phyloP scores from a whole-genome alignment of 768 basidiomycete genomes.

The Leccinum arenicola region DNA sequence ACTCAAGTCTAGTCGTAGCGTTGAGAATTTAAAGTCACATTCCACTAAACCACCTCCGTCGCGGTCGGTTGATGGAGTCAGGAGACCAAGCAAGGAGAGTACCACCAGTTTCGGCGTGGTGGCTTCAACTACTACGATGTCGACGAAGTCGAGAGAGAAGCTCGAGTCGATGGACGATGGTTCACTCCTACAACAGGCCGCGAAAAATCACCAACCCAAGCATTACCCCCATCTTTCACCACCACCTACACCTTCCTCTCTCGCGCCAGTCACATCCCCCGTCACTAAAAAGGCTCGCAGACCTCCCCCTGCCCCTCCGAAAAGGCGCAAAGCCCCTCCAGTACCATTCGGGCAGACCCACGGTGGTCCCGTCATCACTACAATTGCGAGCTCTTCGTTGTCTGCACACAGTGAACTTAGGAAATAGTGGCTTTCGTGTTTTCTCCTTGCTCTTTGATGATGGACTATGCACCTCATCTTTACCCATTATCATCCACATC shows the following conservation, averaged over 20 bases:
- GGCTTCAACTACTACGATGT: slow-evolving; percentile 22
- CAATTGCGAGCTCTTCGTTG: slow-evolving; percentile 46
- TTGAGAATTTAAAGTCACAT: slow-evolving; percentile 49
- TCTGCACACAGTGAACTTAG: slow-evolving; percentile 19
- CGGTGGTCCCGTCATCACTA: slow-evolving; percentile 55
- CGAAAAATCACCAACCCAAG: slow-evolving; percentile 19
- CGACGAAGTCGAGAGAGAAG: slow-evolving; percentile 25
- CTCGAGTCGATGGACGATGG: slow-evolving; percentile 27
- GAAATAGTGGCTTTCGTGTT: slow-evolving; percentile 11
- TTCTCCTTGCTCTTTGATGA: slow-evolving; percentile 6
- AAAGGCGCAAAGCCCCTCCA: slow-evolving; percentile 71
- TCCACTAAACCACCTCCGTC: slow-evolving; percentile 27
- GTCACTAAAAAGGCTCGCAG: slow-evolving; percentile 36
- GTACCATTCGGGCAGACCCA: slow-evolving; percentile 52
- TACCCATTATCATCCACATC: slow-evolving; percentile 10
- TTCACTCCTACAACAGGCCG: slow-evolving; percentile 17
- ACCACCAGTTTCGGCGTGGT: slow-evolving; percentile 29
- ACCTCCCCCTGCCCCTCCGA: slow-evolving; percentile 66
- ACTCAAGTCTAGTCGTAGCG: slow-evolving; percentile 64
- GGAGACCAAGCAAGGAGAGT: slow-evolving; percentile 41
- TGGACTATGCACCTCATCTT: slow-evolving; percentile 8
- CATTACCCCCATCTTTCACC: slow-evolving; percentile 14
- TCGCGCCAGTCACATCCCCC: slow-evolving; percentile 15
- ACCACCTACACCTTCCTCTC: slow-evolving; percentile 19
- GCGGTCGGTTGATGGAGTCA: slow-evolving; percentile 36